Base-by-base conservation (phyloP, 768 basidiomycete species). In the Russula brevipes region DNA sequence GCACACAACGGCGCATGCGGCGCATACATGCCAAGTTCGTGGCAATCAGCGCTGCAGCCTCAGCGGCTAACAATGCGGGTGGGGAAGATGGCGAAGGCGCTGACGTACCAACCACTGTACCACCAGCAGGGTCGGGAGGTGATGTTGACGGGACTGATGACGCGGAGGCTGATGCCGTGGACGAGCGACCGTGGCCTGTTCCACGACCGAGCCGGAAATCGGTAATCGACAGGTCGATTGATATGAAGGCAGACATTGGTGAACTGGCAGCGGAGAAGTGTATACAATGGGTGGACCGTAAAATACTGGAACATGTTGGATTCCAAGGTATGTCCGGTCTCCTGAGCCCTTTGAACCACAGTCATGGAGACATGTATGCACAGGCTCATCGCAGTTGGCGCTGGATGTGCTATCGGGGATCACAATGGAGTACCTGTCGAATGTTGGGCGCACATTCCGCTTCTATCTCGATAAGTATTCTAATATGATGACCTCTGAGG, bases 251-350 rank as follows among this genome's bases (percentile, higher is more conserved):
- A 14, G 88, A 87, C 60, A 72, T 91, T 33, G 88, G 86, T 1
- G 80, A 80, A 62, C 75, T 78, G 60, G 85, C 79, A 61, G 85
- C 87, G 8, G 73, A 76, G 49, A 80, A 84, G 59, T 94, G 87
- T 75, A 70, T 88, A 70, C 77, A 79, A 67, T 92, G 86, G 90
- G 82, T 84, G 81, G 78, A 82, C 30, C 76, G 77, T 57, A 93
- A 91, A 76, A 80, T 96, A 55, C 70, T 97, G 69, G 93, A 96
- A 68, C 95, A 97, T 77, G 80, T 82, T 53, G 94, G 94, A 2
- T 97, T 97, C 70, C 95, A 97, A 80, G 91, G 94, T 89, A 60
- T 60, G 85, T 52, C 57, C 19, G 7, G 3, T 52, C 11, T 54
- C 45, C 31, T 54, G 57, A 42, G 39, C 14, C 36, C 5, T 59